Evolutionary conservation across 192 early-diverging fungal species (phyloP).

Genomic region (Backusella australiensis): DNA sequence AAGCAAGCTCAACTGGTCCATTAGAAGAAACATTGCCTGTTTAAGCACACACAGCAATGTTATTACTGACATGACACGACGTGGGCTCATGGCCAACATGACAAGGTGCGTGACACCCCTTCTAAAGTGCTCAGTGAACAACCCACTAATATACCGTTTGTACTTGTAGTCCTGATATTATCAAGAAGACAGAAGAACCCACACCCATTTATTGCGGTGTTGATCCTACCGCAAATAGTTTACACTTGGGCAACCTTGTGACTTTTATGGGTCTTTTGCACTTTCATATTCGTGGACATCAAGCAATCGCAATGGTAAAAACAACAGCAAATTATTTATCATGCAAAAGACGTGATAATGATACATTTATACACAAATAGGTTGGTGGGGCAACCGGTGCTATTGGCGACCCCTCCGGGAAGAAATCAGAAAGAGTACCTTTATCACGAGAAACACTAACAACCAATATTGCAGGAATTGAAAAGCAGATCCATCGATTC

Average conservation of each 20-base stretch:
- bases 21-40: not conserved
- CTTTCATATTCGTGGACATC: constrained; percentile 82
- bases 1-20: not conserved
- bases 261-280: constrained; percentile 82
- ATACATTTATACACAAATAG: constrained; percentile 32
- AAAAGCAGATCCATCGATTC: constrained; percentile 67
- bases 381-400: constrained; percentile 87
- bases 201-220: constrained; percentile 85
- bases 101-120: constrained; percentile 10
- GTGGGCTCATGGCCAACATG: constrained; percentile 25
- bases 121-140: not conserved
- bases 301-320: constrained; percentile 75
- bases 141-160: no score
- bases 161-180: constrained; percentile 41
- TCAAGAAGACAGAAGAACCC: constrained; percentile 41
- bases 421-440: constrained; percentile 73
- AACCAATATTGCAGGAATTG: constrained; percentile 65
- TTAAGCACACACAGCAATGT: constrained; percentile 15
- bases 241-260: constrained; percentile 91
- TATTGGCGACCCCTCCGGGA: constrained; percentile 93
- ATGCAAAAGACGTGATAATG: no score
- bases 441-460: constrained; percentile 56
- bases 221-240: constrained; percentile 88
- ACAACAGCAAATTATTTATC: not conserved
- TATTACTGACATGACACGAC: constrained; percentile 16